phyloP scores from a whole-genome alignment of 2,329 filamentous ascomycete genomes.

The Hypoxylon sp. region DNA sequence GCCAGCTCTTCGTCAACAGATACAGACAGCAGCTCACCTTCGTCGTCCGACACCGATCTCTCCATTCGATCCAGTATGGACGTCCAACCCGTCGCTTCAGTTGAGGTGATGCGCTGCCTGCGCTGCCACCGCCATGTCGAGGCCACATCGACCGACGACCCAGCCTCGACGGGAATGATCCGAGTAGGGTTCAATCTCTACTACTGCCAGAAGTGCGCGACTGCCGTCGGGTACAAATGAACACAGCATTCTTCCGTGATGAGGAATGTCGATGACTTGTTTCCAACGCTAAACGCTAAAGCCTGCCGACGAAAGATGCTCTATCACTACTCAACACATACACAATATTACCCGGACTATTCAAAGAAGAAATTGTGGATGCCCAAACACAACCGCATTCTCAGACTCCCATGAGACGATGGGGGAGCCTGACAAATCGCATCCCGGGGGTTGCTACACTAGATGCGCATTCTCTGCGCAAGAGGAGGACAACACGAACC shows the following conservation, averaged over 20 bases:
- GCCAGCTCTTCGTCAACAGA: slow-evolving; percentile 55
- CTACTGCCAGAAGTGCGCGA: slow-evolving; percentile 76
- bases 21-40: slow-evolving; percentile 50
- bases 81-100: slow-evolving; percentile 64
- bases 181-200: slow-evolving; percentile 76
- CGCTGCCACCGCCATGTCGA: slow-evolving; percentile 75
- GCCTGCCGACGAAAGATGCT: slow-evolving; percentile 24
- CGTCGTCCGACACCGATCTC: slow-evolving; percentile 61
- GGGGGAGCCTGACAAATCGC: slow-evolving; percentile 23
- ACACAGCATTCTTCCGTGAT: slow-evolving; percentile 15
- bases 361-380: slow-evolving; percentile 17
- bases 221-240: slow-evolving; percentile 75
- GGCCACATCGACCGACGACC: slow-evolving; percentile 73
- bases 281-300: slow-evolving; percentile 11
- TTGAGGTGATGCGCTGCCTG: slow-evolving; percentile 65
- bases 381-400: slow-evolving; percentile 24
- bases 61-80: slow-evolving; percentile 66
- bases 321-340: slow-evolving; percentile 16
- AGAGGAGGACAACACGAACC: slow-evolving; percentile 21
- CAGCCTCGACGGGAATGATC: slow-evolving; percentile 72
- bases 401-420: slow-evolving; percentile 31
- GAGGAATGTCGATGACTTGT: slow-evolving; percentile 15
- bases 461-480: slow-evolving; percentile 21
- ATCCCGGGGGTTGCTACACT: slow-evolving; percentile 23
- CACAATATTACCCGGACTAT: slow-evolving; percentile 6